These are phyloP conservation scores for Xylaria polymorpha DNA, from an alignment of 2,329 filamentous ascomycete genomes.

Conservation along the genomic window DNA sequence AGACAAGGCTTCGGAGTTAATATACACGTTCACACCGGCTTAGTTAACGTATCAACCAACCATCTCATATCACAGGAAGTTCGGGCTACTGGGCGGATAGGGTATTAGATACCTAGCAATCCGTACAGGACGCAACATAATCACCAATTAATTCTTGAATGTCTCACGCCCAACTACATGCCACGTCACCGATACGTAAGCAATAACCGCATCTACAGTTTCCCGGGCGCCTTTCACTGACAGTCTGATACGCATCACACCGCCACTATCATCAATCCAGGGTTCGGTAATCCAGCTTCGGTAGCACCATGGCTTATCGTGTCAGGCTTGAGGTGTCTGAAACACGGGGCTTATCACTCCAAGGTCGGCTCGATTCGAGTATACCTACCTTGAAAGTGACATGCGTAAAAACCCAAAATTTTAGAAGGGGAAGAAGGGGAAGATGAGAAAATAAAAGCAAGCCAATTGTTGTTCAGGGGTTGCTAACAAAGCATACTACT, in stretches of 20 bases:
- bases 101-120: background rate
- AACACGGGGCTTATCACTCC: background rate
- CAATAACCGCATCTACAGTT: conserved; percentile 3
- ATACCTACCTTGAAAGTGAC: background rate
- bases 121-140: background rate
- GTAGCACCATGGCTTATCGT: conserved; percentile 8
- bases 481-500: background rate
- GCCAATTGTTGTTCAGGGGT: background rate
- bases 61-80: background rate
- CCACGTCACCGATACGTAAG: conserved; percentile 18
- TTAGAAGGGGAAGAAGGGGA: background rate
- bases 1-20: background rate
- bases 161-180: background rate
- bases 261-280: background rate
- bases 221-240: background rate
- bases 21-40: background rate
- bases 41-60: background rate
- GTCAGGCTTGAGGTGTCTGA: conserved; percentile 1
- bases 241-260: conserved; percentile 1
- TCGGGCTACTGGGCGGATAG: background rate
- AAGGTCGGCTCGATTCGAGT: background rate
- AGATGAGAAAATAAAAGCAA: background rate
- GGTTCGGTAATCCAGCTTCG: background rate
- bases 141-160: background rate
- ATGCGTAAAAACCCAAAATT: background rate